A percentile compares a stretch with the other conserved stretches of the same genome.
Evolutionary conservation across 2,329 filamentous ascomycete genomes (phyloP).

Genomic region (Alternaria conjuncta): DNA sequence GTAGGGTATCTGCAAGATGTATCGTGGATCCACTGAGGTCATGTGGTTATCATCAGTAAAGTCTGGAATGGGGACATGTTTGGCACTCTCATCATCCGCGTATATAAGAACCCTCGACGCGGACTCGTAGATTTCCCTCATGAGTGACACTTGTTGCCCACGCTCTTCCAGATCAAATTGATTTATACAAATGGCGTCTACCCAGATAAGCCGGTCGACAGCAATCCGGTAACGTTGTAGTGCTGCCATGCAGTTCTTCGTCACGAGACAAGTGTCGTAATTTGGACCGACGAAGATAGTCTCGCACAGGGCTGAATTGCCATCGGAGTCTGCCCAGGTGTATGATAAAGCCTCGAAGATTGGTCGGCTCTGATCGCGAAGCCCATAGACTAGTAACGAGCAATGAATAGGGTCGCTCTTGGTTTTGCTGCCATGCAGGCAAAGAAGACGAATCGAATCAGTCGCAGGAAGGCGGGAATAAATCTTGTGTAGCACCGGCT

Average conservation of each 20-base stretch:
- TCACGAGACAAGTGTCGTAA: background rate
- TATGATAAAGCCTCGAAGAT: background rate
- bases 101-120: background rate
- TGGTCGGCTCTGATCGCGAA: background rate
- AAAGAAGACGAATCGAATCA: background rate
- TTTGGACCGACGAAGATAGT: background rate
- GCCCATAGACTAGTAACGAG: accelerated
- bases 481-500: too few species aligned
- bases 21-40: too few species aligned
- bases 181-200: background rate
- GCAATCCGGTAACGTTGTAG: background rate
- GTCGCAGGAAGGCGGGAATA: background rate
- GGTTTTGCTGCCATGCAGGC: background rate
- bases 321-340: background rate
- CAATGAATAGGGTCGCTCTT: background rate
- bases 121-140: background rate
- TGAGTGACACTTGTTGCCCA: background rate
- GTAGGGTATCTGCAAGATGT: background rate
- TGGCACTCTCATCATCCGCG: too few species aligned
- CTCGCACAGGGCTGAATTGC: background rate
- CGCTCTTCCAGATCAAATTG: background rate
- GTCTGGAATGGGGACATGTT: too few species aligned
- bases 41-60: too few species aligned
- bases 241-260: background rate
- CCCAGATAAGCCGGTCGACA: background rate